Conservation (phyloP, 1,284 basidiomycete genomes). For the Boletus smithii region DNA sequence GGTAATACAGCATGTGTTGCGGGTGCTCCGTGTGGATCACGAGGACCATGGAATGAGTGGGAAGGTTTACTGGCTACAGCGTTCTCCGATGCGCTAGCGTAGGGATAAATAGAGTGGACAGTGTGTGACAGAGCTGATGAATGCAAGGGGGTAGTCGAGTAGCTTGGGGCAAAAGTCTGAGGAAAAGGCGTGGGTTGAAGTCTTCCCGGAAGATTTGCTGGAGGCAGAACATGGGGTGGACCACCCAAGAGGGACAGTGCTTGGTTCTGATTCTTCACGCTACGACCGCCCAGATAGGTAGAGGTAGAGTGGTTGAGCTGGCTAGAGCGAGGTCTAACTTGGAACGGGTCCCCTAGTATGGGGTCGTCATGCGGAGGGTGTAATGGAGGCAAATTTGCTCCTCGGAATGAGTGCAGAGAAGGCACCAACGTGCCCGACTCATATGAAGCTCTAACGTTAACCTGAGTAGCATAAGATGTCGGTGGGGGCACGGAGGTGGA, state of each 20-base stretch:
- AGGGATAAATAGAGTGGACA: conserved; percentile 18
- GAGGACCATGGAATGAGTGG: conserved; percentile 7
- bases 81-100: conserved; percentile 13
- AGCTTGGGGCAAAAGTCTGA: conserved; percentile 17
- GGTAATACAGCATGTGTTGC: conserved; percentile 11
- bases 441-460: conserved; percentile 8
- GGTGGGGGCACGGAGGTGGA: conserved; percentile 24
- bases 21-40: conserved; percentile 8
- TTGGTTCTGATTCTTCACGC: conserved; percentile 43
- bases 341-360: conserved; percentile 42
- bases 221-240: conserved; percentile 3
- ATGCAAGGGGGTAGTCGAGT: conserved; percentile 15
- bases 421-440: conserved; percentile 10
- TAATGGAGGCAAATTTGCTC: conserved; percentile 12
- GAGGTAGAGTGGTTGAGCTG: conserved; percentile 41
- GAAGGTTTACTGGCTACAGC: conserved; percentile 7
- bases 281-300: conserved; percentile 28
- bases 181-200: conserved; percentile 11
- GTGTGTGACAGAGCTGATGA: conserved; percentile 18
- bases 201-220: conserved; percentile 13
- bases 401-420: conserved; percentile 9
- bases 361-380: conserved; percentile 10
- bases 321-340: conserved; percentile 59
- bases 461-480: conserved; percentile 6
- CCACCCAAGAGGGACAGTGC: conserved; percentile 40